A percentile compares a stretch with the other conserved stretches of the same genome.
Conservation (phyloP, 2,329 filamentous ascomycete species). For the Daldinia eschscholtzii region DNA sequence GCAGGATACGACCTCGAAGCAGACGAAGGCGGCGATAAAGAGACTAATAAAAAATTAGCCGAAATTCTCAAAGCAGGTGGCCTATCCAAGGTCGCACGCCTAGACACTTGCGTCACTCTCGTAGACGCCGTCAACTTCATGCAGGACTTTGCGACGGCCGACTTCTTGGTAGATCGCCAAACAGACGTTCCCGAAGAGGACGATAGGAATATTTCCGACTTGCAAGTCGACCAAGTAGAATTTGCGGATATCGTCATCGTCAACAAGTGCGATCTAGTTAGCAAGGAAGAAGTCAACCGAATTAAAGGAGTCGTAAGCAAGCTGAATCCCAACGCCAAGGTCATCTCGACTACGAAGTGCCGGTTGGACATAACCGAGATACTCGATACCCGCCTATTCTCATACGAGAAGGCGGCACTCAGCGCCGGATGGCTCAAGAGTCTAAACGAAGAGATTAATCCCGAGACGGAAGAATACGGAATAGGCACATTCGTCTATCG, state of each 20-base stretch:
- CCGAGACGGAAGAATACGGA: constrained; percentile 79
- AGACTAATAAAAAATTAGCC: constrained; percentile 23
- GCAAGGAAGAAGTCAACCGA: constrained; percentile 53
- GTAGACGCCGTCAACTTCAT: constrained; percentile 58
- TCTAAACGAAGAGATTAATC: constrained; percentile 77
- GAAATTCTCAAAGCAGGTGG: constrained; percentile 65
- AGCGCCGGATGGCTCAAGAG: constrained; percentile 79
- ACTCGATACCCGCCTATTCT: constrained; percentile 74
- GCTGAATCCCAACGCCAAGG: constrained; percentile 64
- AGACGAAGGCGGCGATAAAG: neutral
- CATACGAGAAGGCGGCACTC: constrained; percentile 72
- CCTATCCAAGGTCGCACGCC: constrained; percentile 72
- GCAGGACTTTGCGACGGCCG: constrained; percentile 77
- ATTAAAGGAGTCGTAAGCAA: constrained; percentile 68
- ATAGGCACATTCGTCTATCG: constrained; percentile 79
- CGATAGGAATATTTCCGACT: constrained; percentile 78
- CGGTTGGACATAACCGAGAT: constrained; percentile 70
- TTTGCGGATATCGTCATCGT: constrained; percentile 80
- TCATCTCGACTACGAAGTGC: constrained; percentile 55
- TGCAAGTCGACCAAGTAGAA: constrained; percentile 83
- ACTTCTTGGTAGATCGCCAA: constrained; percentile 74
- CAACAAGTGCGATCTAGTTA: constrained; percentile 76
- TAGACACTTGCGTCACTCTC: constrained; percentile 67
- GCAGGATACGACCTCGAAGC: constrained; percentile 1
- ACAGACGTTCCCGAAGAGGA: constrained; percentile 73